These are phyloP conservation scores for Fusarium goolgardi DNA, from an alignment of 2,329 filamentous ascomycete genomes.

Conservation along the genomic window DNA sequence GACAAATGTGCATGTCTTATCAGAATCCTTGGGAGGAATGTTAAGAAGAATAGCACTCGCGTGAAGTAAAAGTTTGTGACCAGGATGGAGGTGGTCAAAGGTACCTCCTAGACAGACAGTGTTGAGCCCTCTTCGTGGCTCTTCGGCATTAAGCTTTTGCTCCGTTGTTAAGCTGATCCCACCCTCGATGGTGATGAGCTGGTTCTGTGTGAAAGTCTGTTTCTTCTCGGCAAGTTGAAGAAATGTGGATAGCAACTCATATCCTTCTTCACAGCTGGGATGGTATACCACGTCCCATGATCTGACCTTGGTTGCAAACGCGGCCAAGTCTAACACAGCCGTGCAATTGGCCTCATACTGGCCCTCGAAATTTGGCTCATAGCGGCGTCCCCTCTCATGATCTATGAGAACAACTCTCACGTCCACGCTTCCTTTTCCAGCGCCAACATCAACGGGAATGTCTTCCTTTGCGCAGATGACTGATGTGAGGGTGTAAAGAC, in stretches of 20 bases:
- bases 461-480: constrained; percentile 73
- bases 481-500: constrained; percentile 81
- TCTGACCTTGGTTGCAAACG: constrained; percentile 64
- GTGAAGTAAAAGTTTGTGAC: constrained; percentile 96
- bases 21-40: constrained; percentile 56
- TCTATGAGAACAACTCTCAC: constrained; percentile 79
- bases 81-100: constrained; percentile 94
- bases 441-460: constrained; percentile 67
- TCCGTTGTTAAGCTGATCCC: constrained; percentile 59
- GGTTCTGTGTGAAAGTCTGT: constrained; percentile 61
- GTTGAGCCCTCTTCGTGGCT: constrained; percentile 40
- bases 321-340: constrained; percentile 60
- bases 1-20: constrained; percentile 69
- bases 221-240: constrained; percentile 59
- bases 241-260: constrained; percentile 65
- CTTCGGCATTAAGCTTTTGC: not conserved
- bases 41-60: constrained; percentile 80
- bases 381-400: constrained; percentile 58
- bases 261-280: constrained; percentile 72
- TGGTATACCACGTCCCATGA: constrained; percentile 75
- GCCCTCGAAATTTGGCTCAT: constrained; percentile 50
- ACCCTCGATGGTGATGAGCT: constrained; percentile 64
- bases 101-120: constrained; percentile 87
- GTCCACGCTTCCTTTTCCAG: constrained; percentile 76
- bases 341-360: constrained; percentile 59